Base-by-base conservation (phyloP, 495 filamentous ascomycete genomes). In the Penicillium fimorum region DNA sequence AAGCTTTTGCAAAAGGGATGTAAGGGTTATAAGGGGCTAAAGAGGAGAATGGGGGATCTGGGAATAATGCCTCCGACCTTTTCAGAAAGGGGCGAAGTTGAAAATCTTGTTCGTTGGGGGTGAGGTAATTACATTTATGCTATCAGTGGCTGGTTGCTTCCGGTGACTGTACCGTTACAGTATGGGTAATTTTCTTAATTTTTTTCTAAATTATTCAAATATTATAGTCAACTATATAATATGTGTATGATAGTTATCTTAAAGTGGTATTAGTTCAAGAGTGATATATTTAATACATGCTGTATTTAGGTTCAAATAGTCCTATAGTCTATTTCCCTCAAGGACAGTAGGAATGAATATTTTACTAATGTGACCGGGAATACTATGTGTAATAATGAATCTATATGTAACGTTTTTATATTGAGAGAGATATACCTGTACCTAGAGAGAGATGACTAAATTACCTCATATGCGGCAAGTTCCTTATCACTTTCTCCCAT, bases 51-150 rank as follows among this genome's bases (percentile, higher is more conserved):
- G 53, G 43, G 30, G 40, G 6, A 6, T 38, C 35, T 38, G 32
- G 57, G 55, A 45, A 46, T 10, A 43, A 44, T 30, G 41, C 18
- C 2, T 45, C 50, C 25, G 38, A 27, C n/a, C 20, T 18, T 32
- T 18, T 9, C n/a, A 32, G 25, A 17, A 47, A 33, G 29, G 45
- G 45, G 45, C 27, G 27, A 9, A 27, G 41, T 47, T 54, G 52
- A 54, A 54, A 54, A 54, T 54, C 52, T 54, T 54, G 52, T 38
- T 44, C 51, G 24, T 53, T 54, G 7, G 10, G 15, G 13, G 33
- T 51, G 52, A 54, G 42, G 52, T 46, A 54, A 54, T 54, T 47
- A 54, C 30, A 43, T 43, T 30, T 18, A 46, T 33, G 24, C 29
- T 37, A 32, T 54, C 41, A 44, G 18, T 47, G 42, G 38, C 15